Percentiles rank a stretch among this genome's conserved stretches.
These are phyloP conservation scores for Pyrenochaeta sp. DNA, from an alignment of 2,329 filamentous ascomycete genomes.

Conservation along the genomic window DNA sequence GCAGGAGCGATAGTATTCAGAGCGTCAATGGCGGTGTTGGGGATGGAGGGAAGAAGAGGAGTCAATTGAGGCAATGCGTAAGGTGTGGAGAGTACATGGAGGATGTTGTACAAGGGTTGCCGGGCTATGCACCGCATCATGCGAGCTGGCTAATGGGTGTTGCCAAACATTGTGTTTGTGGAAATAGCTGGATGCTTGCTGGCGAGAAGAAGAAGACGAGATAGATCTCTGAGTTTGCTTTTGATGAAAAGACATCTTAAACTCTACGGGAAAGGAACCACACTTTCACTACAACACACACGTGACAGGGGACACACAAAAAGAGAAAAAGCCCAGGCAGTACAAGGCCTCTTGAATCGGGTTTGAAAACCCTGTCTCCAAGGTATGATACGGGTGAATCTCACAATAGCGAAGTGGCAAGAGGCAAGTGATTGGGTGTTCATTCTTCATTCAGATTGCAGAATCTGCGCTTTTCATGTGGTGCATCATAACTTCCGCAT, in stretches of 20 bases:
- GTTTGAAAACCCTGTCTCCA: too few relatives aligned
- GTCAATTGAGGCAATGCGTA: constrained; percentile 51
- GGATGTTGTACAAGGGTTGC: constrained; percentile 49
- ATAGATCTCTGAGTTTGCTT: neutral
- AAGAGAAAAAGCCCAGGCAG: too few relatives aligned
- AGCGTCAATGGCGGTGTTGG: constrained; percentile 9
- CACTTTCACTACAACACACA: too few relatives aligned
- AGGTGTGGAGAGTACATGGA: constrained; percentile 58
- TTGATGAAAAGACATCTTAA: neutral
- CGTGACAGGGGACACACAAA: too few relatives aligned
- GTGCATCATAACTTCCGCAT: constrained; percentile 21
- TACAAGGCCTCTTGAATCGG: too few relatives aligned
- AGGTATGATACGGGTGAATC: too few relatives aligned
- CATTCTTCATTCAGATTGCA: constrained; percentile 28
- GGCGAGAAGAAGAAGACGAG: constrained; percentile 27
- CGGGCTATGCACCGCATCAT: constrained; percentile 41
- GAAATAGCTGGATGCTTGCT: constrained; percentile 48
- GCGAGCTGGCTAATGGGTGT: constrained; percentile 46
- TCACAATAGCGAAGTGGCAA: neutral
- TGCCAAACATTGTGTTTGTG: constrained; percentile 51
- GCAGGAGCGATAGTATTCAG: constrained; percentile 34
- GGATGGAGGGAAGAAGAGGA: constrained; percentile 23
- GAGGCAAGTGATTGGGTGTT: neutral
- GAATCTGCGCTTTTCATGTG: constrained; percentile 25
- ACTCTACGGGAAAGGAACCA: too few relatives aligned